Conservation (phyloP, 1,139 yeast genomes). For the Keqinozyma sinolaborantium region DNA sequence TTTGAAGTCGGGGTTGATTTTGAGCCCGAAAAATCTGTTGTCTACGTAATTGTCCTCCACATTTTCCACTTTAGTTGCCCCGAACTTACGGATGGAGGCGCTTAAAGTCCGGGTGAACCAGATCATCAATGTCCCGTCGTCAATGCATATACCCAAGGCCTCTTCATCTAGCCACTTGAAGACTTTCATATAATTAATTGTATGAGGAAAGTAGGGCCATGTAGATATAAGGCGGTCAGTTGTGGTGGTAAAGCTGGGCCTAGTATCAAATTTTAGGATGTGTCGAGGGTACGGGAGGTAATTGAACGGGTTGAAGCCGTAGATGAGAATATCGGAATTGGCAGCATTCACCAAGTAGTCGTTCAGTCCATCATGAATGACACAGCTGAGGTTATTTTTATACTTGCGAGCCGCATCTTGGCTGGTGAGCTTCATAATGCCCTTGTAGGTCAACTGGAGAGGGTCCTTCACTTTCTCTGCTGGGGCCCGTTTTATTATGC, state of each 20-base stretch:
- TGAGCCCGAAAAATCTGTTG: slow-evolving; percentile 3
- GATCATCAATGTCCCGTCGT: slow-evolving; percentile 53
- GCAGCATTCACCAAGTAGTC: slow-evolving; percentile 25
- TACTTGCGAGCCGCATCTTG: slow-evolving; percentile 23
- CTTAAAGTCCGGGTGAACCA: slow-evolving; percentile 34
- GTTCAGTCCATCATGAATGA: slow-evolving; percentile 9
- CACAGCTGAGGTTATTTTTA: slow-evolving; percentile 32
- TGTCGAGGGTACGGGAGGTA: slow-evolving; percentile 23
- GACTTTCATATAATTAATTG: slow-evolving; percentile 44
- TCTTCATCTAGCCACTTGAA: slow-evolving; percentile 26
- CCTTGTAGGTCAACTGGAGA: slow-evolving; percentile 18
- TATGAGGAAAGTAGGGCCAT: slow-evolving; percentile 54
- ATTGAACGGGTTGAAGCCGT: slow-evolving; percentile 20
- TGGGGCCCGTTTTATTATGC: slow-evolving; percentile 26
- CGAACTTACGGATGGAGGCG: slow-evolving; percentile 13
- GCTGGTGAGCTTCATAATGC: slow-evolving; percentile 15
- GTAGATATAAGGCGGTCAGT: slow-evolving; percentile 40
- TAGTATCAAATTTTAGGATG: slow-evolving; percentile 32
- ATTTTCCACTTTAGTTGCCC: slow-evolving; percentile 14
- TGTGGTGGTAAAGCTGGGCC: slow-evolving; percentile 35
- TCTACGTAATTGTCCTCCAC: neutral
- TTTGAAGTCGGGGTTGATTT: slow-evolving; percentile 29
- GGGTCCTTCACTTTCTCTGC: slow-evolving; percentile 28
- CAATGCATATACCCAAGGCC: slow-evolving; percentile 47
- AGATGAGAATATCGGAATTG: slow-evolving; percentile 28